Evolutionary conservation across 768 basidiomycete genomes (phyloP), one percentile per base, ranked within the genome.

Genomic region (Russula emetica): DNA sequence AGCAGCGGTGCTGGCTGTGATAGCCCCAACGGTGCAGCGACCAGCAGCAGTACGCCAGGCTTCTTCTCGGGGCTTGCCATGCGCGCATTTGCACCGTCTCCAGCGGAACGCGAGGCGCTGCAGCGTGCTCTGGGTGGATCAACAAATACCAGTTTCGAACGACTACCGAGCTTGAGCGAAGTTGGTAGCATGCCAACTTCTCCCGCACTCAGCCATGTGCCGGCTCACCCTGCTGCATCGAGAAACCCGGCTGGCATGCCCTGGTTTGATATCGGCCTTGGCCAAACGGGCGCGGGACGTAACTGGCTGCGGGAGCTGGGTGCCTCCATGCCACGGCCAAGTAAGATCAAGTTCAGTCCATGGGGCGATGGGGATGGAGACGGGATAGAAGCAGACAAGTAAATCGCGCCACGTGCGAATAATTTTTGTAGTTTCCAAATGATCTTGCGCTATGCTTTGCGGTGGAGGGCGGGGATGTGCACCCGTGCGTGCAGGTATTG

Each of bases 41-140:
- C 49, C 13, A 34, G 28, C 26, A 28, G 52, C 14, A 44, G 34
- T 55, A 40, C 58, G 24, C 56, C 63, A 13, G 64, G 58, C 52
- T 66, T 77, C 62, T 76, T 79, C 72, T 76, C 67, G n/a, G 60
- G 67, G 24, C 66, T 66, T 36, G 76, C 75, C n/a, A 74, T 90
- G 62, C 90, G 88, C 70, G 92, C 91, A 20, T 94, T 94, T 73
- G 91, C 90, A 40, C 92, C 91, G 36, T 93, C 91, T 66, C 88
- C 87, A 59, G 90, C 86, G 66, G 92, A 94, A 79, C 88, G 92
- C 49, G 88, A 92, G 74, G 91, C 82, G 56, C 80, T 94, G 36
- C 85, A 89, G 69, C 86, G 90, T 58, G 88, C 83, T n/a, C 75
- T 93, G 16, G 86, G 87, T 53, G 83, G 86, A 18, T 86, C 86